Base-by-base conservation (phyloP, 129 eudicot species). In the Arctium lappa region DNA sequence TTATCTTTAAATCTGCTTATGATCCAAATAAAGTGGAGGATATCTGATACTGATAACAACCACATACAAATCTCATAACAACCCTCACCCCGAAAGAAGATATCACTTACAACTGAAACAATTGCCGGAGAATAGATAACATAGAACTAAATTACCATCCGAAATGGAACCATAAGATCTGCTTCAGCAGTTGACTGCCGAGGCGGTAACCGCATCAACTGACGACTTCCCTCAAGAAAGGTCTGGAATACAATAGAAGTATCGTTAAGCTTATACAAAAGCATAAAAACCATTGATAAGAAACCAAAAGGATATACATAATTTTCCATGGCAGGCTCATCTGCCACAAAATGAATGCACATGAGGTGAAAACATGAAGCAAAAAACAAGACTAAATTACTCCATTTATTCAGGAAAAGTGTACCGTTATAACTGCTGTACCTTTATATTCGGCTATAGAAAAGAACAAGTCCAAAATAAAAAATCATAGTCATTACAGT, bases 181-280 rank as follows among this genome's bases (percentile, higher is more conserved):
- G 97, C 97, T 90, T 91, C 99, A 71, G 99, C 97, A 40, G 97
- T 89, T 85, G 97, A 91, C 69, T 91, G 99, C 30, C 97, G 95
- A 88, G 99, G 99, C 15, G 99, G 97, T 85, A 95, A 85, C 44
- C 91, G 95, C 99, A 95, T 95, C 79, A 93, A 88, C 87, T 83
- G 86, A 70, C 97, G 97, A 83, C 97, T 93, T 83, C 86, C 97
- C 82, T 95, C 97, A 76, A 95, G 94, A 87, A 93, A 95, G 82
- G 95, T 90, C 97, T 93, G 79, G 3, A 77, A 82, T 32, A 82
- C 44, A 32, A 63, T 50, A 76, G 16, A 77, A 83, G 38, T 38
- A 56, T n/a, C 65, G 33, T 76, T 46, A 48, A 68, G 53, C 34
- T 62, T n/a, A 37, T 0, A 22, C 15, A 60, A 38, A 63, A 63